Conservation (phyloP, 495 filamentous ascomycete species). For the Aspergillus kassunensis region DNA sequence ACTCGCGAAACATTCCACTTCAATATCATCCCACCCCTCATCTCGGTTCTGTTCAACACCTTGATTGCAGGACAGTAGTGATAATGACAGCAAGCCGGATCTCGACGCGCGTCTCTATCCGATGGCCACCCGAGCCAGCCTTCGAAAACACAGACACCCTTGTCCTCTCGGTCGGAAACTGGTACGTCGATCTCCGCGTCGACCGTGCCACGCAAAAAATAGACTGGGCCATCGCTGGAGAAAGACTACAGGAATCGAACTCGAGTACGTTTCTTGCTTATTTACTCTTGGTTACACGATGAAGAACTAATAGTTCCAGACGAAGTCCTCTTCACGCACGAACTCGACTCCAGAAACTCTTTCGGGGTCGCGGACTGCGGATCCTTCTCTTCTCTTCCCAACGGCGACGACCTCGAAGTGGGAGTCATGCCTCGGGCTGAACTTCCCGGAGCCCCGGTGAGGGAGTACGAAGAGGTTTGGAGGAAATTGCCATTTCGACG, state of each 20-base stretch:
- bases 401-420: constrained; percentile 39
- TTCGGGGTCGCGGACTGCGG: constrained; percentile 39
- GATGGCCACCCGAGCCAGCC: constrained; percentile 38
- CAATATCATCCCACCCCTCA: neutral
- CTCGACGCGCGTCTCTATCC: constrained; percentile 41
- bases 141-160: constrained; percentile 43
- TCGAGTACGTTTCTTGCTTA: constrained; percentile 18
- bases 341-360: constrained; percentile 36
- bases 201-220: constrained; percentile 27
- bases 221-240: constrained; percentile 43
- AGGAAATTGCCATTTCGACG: constrained; percentile 27
- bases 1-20: neutral
- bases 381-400: constrained; percentile 33
- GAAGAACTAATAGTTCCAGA: constrained; percentile 16
- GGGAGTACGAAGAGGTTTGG: constrained; percentile 41
- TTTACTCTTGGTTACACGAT: neutral
- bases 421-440: constrained; percentile 39
- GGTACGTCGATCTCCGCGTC: constrained; percentile 43
- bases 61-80: neutral
- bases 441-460: constrained; percentile 30
- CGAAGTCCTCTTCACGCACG: constrained; percentile 37
- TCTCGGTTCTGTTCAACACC: neutral
- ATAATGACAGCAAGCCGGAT: constrained; percentile 24
- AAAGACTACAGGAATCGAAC: constrained; percentile 31
- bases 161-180: constrained; percentile 41